These are phyloP conservation scores for Kuraishia ogatae DNA, from an alignment of 805 yeast species.

Conservation along the genomic window DNA sequence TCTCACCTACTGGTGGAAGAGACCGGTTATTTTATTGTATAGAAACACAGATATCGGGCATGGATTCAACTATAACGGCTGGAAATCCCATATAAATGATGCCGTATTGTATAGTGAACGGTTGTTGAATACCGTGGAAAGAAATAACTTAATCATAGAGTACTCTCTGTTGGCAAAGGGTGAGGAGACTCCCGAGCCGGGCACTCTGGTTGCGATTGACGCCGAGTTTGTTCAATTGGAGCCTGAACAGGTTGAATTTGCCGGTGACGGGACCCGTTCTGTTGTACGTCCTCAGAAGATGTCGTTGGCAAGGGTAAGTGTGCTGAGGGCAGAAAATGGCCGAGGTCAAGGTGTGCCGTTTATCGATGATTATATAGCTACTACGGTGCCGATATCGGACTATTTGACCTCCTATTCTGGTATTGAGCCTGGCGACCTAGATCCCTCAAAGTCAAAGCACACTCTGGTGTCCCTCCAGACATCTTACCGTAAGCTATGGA, in stretches of 20 bases:
- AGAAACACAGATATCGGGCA: slow-evolving; percentile 35
- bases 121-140: slow-evolving; percentile 6
- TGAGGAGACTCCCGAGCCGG: slow-evolving; percentile 65
- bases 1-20: slow-evolving; percentile 71
- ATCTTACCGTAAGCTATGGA: slow-evolving; percentile 85
- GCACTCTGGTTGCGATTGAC: slow-evolving; percentile 83
- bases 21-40: slow-evolving; percentile 66
- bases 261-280: slow-evolving; percentile 59
- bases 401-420: slow-evolving; percentile 90
- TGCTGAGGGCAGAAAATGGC: slow-evolving; percentile 63
- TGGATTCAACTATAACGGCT: slow-evolving; percentile 39
- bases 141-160: slow-evolving; percentile 64
- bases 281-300: slow-evolving; percentile 67
- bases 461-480: slow-evolving; percentile 73
- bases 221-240: slow-evolving; percentile 88
- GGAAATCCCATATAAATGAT: slow-evolving; percentile 47
- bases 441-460: slow-evolving; percentile 54
- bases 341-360: slow-evolving; percentile 65
- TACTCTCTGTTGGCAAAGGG: slow-evolving; percentile 52
- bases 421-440: slow-evolving; percentile 86
- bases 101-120: slow-evolving; percentile 47
- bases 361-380: slow-evolving; percentile 86
- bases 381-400: slow-evolving; percentile 64
- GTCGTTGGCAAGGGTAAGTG: slow-evolving; percentile 85
- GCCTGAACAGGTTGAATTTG: slow-evolving; percentile 73